These are phyloP conservation scores for Daldinia childiae DNA, from an alignment of 495 filamentous ascomycete species.

Conservation along the genomic window DNA sequence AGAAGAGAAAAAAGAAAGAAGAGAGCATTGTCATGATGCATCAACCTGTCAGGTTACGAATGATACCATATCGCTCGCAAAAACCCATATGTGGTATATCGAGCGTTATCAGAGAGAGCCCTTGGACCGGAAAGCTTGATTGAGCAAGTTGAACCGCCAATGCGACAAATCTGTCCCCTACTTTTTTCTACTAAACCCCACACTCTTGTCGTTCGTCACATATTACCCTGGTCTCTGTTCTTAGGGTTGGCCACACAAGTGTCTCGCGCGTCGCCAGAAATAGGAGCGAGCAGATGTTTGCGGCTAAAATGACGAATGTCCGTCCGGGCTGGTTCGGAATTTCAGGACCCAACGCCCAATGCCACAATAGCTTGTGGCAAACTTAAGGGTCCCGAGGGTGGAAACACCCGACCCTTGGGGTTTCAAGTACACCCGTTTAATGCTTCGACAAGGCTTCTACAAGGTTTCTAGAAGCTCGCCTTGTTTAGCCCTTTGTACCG, in stretches of 20 bases:
- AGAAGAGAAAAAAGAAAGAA: constrained; percentile 10
- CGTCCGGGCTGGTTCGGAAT: constrained; percentile 34
- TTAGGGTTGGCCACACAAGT: constrained; percentile 22
- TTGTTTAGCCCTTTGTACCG: constrained; percentile 19
- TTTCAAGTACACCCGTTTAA: constrained; percentile 34
- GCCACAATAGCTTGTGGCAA: constrained; percentile 26
- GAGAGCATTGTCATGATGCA: constrained; percentile 5
- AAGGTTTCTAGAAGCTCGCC: constrained; percentile 44
- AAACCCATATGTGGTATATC: constrained; percentile 36
- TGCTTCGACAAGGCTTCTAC: constrained; percentile 31
- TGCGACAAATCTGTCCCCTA: constrained; percentile 22
- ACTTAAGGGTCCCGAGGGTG: constrained; percentile 17
- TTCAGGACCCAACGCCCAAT: constrained; percentile 15
- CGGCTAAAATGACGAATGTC: constrained; percentile 39
- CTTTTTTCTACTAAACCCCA: constrained; percentile 26
- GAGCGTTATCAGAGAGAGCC: constrained; percentile 31
- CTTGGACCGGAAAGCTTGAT: constrained; percentile 36
- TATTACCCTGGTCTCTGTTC: constrained; percentile 14
- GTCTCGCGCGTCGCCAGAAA: constrained; percentile 31
- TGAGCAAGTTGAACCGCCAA: constrained; percentile 42
- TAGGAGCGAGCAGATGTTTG: constrained; percentile 29
- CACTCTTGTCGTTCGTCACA: constrained; percentile 30
- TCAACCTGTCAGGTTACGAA: constrained; percentile 16
- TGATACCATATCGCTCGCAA: constrained; percentile 37
- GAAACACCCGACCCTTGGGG: constrained; percentile 39